Evolutionary conservation across 177 flowering plant genomes (phyloP), one percentile per base, ranked within the genome.

Genomic region (Tripterygium wilfordii): DNA sequence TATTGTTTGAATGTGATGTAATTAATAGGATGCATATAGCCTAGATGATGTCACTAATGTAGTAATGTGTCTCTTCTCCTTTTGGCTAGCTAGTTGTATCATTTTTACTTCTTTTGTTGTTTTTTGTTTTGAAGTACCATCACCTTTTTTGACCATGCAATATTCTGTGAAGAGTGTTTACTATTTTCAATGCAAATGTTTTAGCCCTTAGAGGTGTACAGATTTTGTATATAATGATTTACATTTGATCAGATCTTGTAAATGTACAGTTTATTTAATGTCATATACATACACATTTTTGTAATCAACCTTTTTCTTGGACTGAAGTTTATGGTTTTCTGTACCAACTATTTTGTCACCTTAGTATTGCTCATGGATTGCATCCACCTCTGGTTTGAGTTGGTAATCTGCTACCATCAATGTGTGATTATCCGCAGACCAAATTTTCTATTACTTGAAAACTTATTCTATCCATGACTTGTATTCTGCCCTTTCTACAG

Each of bases 11-110:
- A 41, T 57, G n/a, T n/a, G 47, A 63, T 57, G 62, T 57, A 57
- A 27, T 63, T n/a, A n/a, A n/a, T n/a, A n/a, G n/a, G n/a, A n/a
- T 48, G 67, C 62, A 46, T 45, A 45, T 52, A 63, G 58, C 54
- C 6, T 45, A 33, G 41, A 48, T 46, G 57, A 42, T 48, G 62
- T 48, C 57, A 13, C 47, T n/a, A n/a, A n/a, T n/a, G n/a, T 27
- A 51, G 48, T 48, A 47, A 32, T 46, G 37, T 41, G 19, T 28
- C 42, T 19, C 31, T 16, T 18, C 48, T n/a, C n/a, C n/a, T n/a
- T n/a, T n/a, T n/a, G n/a, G n/a, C n/a, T 57, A 44, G 33, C 30
- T 31, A 2, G 45, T 56, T 56, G 62, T 46, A 62, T 55, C 42
- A 30, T 39, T 32, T 31, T 7, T 33, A 0, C 2, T 35, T 35